Conservation (phyloP, 768 basidiomycete genomes). For the Erythrobasidium yunnanense region DNA sequence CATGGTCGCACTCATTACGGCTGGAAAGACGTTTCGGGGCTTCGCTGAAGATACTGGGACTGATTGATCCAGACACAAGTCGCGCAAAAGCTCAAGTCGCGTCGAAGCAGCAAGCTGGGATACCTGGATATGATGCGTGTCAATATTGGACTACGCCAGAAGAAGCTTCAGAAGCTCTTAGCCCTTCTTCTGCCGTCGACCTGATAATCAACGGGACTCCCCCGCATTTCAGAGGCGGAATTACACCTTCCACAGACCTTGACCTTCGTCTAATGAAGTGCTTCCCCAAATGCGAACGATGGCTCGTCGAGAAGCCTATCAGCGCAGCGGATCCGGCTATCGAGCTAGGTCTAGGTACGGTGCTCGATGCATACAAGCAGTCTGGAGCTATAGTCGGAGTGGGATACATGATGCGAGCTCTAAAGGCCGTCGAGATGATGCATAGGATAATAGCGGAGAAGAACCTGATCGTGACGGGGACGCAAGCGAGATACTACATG, state of each 20-base stretch:
- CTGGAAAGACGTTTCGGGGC: conserved; percentile 6
- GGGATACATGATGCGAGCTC: conserved; percentile 77
- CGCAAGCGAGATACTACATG: conserved; percentile 67
- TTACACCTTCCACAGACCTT: conserved; percentile 20
- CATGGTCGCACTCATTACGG: conserved; percentile 10
- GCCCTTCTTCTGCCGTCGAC: not conserved
- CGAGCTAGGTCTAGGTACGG: not conserved
- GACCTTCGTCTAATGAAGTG: conserved; percentile 50
- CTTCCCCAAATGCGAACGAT: conserved; percentile 43
- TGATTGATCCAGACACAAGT: conserved; percentile 1
- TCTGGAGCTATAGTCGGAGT: conserved; percentile 7
- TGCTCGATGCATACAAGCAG: not conserved
- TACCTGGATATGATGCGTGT: not conserved
- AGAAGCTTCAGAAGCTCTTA: not conserved
- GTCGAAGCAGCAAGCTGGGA: not conserved
- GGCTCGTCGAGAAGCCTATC: conserved; percentile 82
- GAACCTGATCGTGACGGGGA: conserved; percentile 86
- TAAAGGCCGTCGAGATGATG: conserved; percentile 90
- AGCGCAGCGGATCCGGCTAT: conserved; percentile 56
- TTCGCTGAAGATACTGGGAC: not conserved
- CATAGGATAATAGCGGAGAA: conserved; percentile 91
- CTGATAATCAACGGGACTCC: conserved; percentile 27
- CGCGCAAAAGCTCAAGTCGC: not conserved
- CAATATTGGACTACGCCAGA: conserved; percentile 39
- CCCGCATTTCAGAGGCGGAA: conserved; percentile 30